Conservation (phyloP, 2,329 filamentous ascomycete genomes). For the Aspergillus sp. region DNA sequence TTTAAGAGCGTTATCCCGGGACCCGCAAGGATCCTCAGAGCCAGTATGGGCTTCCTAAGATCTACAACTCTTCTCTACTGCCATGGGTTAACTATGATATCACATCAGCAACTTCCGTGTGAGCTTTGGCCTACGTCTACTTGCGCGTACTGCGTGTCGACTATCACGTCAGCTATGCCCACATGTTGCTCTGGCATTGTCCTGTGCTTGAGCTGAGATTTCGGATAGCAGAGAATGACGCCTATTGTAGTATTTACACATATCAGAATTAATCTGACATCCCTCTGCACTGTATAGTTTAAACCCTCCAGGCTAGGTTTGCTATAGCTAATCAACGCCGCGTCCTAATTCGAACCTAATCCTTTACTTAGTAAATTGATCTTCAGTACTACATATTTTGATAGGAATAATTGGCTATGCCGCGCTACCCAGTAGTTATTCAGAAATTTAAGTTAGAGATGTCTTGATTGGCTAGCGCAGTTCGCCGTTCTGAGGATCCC, state of each 20-base stretch:
- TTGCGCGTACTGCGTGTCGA: slow-evolving; percentile 5
- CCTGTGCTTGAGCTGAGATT: not conserved
- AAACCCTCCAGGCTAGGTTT: too few species aligned
- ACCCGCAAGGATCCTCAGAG: slow-evolving; percentile 6
- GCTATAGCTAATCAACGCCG: too few species aligned
- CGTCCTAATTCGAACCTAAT: too few species aligned
- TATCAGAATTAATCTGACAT: too few species aligned
- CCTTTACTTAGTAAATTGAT: too few species aligned
- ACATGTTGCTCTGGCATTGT: slow-evolving; percentile 7
- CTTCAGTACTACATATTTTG: too few species aligned
- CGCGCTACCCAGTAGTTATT: too few species aligned
- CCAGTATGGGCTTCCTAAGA: slow-evolving; percentile 10
- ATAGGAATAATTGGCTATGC: too few species aligned
- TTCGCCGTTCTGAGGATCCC: too few species aligned
- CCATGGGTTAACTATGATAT: slow-evolving; percentile 11
- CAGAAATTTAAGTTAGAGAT: too few species aligned
- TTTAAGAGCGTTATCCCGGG: not conserved
- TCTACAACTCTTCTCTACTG: slow-evolving; percentile 7
- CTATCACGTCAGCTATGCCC: slow-evolving; percentile 7
- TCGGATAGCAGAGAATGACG: slow-evolving; percentile 7
- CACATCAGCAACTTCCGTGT: slow-evolving; percentile 9
- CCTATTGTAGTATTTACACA: slow-evolving; percentile 3
- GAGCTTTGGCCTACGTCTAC: slow-evolving; percentile 7
- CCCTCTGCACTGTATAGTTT: too few species aligned
- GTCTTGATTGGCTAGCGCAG: too few species aligned